phyloP scores from a whole-genome alignment of 1,284 basidiomycete species.

The Bjerkandera adusta region DNA sequence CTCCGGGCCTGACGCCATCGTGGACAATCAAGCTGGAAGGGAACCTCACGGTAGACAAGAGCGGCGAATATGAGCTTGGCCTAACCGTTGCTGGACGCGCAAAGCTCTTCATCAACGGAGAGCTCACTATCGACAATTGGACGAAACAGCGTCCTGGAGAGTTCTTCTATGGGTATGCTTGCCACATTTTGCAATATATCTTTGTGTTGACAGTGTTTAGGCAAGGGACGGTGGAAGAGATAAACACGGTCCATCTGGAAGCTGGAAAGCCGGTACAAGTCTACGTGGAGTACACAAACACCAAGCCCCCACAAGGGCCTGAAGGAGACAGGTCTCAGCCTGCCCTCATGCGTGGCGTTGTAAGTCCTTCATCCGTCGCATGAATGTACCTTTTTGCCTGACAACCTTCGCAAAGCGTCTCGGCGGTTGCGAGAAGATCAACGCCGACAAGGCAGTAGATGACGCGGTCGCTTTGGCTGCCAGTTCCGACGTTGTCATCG shows the following conservation, averaged over 20 bases:
- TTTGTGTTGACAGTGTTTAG: neutral
- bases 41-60: constrained; percentile 49
- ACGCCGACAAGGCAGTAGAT: constrained; percentile 54
- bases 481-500: constrained; percentile 54
- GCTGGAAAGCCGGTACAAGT: constrained; percentile 49
- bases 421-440: constrained; percentile 62
- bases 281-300: constrained; percentile 62
- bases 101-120: constrained; percentile 62
- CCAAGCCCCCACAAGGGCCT: constrained; percentile 44
- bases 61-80: constrained; percentile 65
- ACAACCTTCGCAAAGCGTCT: constrained; percentile 43
- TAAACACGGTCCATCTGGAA: constrained; percentile 42
- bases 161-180: constrained; percentile 62
- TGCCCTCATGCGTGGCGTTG: constrained; percentile 65
- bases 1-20: constrained; percentile 51
- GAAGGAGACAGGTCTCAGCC: constrained; percentile 55
- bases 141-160: constrained; percentile 63
- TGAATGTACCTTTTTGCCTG: neutral
- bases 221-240: constrained; percentile 64
- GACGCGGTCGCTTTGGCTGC: constrained; percentile 60
- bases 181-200: too few relatives aligned
- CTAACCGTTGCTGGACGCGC: constrained; percentile 68
- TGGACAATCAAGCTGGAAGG: constrained; percentile 68
- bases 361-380: constrained; percentile 30
- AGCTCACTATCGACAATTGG: constrained; percentile 68